Percentiles rank a stretch among this genome's conserved stretches.
Conservation (phyloP, 2,329 filamentous ascomycete species). For the Neonectria coccinea region DNA sequence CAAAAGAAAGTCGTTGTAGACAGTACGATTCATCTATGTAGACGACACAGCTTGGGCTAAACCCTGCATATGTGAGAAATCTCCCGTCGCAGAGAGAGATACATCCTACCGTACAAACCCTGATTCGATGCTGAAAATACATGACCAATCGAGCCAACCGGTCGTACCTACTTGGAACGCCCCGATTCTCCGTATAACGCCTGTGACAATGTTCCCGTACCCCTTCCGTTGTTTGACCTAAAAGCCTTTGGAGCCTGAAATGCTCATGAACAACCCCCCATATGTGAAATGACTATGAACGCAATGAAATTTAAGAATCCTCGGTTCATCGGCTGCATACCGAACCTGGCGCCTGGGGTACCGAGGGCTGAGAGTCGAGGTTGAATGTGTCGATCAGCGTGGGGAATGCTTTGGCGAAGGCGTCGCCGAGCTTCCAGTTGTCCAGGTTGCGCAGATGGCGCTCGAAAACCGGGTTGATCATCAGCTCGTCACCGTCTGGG, state of each 20-base stretch:
- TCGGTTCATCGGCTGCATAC: conserved; percentile 31
- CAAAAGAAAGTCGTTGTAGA: background rate
- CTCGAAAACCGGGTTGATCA: conserved; percentile 90
- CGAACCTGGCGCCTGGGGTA: conserved; percentile 29
- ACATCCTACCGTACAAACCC: background rate
- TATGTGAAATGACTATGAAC: background rate
- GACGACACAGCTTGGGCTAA: background rate
- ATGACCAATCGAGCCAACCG: background rate
- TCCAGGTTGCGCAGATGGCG: conserved; percentile 78
- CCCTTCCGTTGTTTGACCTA: background rate
- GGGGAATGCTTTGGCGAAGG: conserved; percentile 76
- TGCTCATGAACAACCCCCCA: background rate
- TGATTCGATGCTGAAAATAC: background rate
- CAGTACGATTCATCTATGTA: conserved; percentile 8
- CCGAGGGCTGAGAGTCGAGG: conserved; percentile 36
- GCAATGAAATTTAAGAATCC: background rate
- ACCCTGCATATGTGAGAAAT: background rate
- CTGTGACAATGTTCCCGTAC: background rate
- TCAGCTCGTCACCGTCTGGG: conserved; percentile 71
- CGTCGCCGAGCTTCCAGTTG: conserved; percentile 84
- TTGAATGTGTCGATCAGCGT: conserved; percentile 48
- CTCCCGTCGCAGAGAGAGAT: background rate
- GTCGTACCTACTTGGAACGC: conserved; percentile 12
- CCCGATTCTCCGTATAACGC: conserved; percentile 17
- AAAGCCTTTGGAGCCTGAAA: background rate